Conservation (phyloP, 1,139 yeast species). For the Kurtzmaniella quercitrusa region DNA sequence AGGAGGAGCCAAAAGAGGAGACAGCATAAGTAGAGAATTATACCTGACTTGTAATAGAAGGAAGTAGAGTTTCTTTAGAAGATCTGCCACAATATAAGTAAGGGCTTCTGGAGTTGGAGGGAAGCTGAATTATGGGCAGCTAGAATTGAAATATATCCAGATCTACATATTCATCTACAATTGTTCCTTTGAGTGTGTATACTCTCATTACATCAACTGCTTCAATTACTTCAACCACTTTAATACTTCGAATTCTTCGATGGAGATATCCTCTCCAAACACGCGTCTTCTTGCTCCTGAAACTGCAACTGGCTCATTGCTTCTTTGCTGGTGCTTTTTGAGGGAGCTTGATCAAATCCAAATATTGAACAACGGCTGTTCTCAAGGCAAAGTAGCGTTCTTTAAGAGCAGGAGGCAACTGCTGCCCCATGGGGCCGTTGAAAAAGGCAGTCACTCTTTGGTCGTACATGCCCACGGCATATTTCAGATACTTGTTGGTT, state of each 20-base stretch:
- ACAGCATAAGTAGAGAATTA: constrained; percentile 1
- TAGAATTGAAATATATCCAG: too few species aligned
- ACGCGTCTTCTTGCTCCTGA: not conserved
- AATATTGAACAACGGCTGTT: constrained; percentile 6
- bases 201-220: too few species aligned
- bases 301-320: not conserved
- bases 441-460: constrained; percentile 23
- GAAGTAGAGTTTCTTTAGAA: too few species aligned
- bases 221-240: too few species aligned
- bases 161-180: too few species aligned
- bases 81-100: too few species aligned
- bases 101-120: too few species aligned
- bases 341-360: constrained; percentile 11
- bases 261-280: not conserved
- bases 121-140: too few species aligned
- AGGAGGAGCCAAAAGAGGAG: constrained; percentile 7
- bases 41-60: not conserved
- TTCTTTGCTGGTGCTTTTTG: constrained; percentile 1
- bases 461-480: constrained; percentile 39
- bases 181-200: too few species aligned
- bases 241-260: too few species aligned
- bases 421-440: constrained; percentile 19
- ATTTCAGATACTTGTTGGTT: constrained; percentile 37
- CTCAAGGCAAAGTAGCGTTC: constrained; percentile 10
- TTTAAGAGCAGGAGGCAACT: constrained; percentile 5